Percentiles rank a stretch among this genome's conserved stretches.
phyloP scores from a whole-genome alignment of 2,329 filamentous ascomycete genomes.

The Xylariaceae sp. region DNA sequence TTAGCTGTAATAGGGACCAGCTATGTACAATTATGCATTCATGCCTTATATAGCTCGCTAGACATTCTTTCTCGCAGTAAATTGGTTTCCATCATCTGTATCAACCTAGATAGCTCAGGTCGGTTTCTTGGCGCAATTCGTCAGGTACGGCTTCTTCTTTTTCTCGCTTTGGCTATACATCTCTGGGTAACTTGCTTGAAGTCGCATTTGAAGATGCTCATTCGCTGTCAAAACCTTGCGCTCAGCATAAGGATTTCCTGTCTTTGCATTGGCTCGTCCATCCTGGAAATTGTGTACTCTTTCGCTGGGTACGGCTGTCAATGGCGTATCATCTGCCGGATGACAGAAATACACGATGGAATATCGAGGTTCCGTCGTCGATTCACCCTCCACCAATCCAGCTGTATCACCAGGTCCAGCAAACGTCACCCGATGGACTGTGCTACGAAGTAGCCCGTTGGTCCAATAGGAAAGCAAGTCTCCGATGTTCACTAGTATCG shows the following conservation, averaged over 20 bases:
- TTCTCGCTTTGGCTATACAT: conserved; percentile 45
- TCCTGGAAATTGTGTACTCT: conserved; percentile 42
- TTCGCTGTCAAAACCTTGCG: conserved; percentile 58
- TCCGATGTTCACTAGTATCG: conserved; percentile 76
- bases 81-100: no score
- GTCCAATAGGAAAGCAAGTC: conserved; percentile 81
- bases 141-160: background rate
- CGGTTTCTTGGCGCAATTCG: no score
- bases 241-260: conserved; percentile 46
- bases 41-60: no score
- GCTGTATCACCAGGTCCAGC: conserved; percentile 38
- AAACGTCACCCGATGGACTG: conserved; percentile 85
- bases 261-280: conserved; percentile 18
- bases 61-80: no score
- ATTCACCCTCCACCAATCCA: conserved; percentile 39
- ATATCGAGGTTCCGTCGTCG: conserved; percentile 51
- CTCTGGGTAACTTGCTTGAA: conserved; percentile 55
- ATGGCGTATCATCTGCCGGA: conserved; percentile 48
- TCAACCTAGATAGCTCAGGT: no score
- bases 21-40: no score
- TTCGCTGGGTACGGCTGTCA: conserved; percentile 59
- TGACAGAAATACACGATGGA: conserved; percentile 68
- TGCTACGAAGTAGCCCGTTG: conserved; percentile 78
- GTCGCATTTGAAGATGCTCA: conserved; percentile 59
- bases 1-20: no score